Evolutionary conservation across 345 rosid species (phyloP).

Genomic region (Eucalyptus pauciflora): DNA sequence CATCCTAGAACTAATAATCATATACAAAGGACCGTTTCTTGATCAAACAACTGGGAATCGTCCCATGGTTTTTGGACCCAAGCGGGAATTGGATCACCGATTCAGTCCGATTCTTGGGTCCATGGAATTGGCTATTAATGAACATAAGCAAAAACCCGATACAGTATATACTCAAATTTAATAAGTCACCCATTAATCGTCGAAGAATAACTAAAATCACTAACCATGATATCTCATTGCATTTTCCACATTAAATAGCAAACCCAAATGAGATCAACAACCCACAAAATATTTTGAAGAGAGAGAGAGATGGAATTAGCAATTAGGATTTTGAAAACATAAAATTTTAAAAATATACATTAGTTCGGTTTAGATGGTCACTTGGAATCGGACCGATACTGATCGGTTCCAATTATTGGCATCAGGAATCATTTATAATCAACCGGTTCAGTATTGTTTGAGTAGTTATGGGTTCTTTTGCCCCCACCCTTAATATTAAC

Average conservation of each 20-base stretch:
- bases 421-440: no score
- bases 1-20: background rate
- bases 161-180: background rate
- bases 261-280: no score
- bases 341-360: no score
- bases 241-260: background rate
- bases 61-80: background rate
- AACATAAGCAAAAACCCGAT: background rate
- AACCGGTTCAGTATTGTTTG: accelerated
- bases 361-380: accelerated
- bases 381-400: accelerated
- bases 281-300: no score
- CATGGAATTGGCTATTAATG: background rate
- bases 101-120: accelerated
- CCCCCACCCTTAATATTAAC: background rate
- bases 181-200: background rate
- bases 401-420: no score
- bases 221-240: background rate
- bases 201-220: background rate
- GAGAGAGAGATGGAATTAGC: no score
- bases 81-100: background rate
- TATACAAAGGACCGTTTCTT: accelerated
- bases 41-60: accelerated
- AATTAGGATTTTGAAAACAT: no score
- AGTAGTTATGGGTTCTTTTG: no score